Evolutionary conservation across 1,139 yeast genomes (phyloP).

Genomic region (Scheffersomyces parashehatae): DNA sequence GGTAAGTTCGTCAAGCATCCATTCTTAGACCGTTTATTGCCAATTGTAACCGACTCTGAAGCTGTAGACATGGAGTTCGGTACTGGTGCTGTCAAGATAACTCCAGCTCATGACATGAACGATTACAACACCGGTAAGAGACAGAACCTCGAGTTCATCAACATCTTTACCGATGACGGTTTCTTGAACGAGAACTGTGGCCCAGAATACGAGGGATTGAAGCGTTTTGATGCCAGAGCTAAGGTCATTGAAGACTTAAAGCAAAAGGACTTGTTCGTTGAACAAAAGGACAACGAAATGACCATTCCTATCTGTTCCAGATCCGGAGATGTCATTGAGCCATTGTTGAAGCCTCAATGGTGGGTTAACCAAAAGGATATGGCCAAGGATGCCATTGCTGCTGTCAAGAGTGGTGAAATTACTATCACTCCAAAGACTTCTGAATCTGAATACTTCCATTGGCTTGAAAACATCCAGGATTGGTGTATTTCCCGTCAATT

Average conservation of each 20-base stretch:
- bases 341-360: conserved; percentile 97
- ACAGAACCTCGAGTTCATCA: conserved; percentile 82
- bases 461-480: conserved; percentile 96
- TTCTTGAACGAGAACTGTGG: conserved; percentile 90
- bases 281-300: conserved; percentile 94
- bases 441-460: conserved; percentile 89
- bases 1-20: conserved; percentile 94
- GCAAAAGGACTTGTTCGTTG: conserved; percentile 72
- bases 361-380: conserved; percentile 92
- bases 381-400: conserved; percentile 87
- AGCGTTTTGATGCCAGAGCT: conserved; percentile 92
- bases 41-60: conserved; percentile 85
- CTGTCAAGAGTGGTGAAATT: conserved; percentile 80
- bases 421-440: conserved; percentile 85
- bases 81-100: conserved; percentile 99
- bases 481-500: conserved; percentile 99
- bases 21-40: conserved; percentile 79
- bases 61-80: conserved; percentile 99
- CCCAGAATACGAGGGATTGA: conserved; percentile 79
- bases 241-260: conserved; percentile 80
- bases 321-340: conserved; percentile 96
- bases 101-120: conserved; percentile 97
- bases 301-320: conserved; percentile 90
- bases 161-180: conserved; percentile 92
- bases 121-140: conserved; percentile 97